Evolutionary conservation across 257 asterid species (phyloP).

Genomic region (Jaltomata sinuosa): DNA sequence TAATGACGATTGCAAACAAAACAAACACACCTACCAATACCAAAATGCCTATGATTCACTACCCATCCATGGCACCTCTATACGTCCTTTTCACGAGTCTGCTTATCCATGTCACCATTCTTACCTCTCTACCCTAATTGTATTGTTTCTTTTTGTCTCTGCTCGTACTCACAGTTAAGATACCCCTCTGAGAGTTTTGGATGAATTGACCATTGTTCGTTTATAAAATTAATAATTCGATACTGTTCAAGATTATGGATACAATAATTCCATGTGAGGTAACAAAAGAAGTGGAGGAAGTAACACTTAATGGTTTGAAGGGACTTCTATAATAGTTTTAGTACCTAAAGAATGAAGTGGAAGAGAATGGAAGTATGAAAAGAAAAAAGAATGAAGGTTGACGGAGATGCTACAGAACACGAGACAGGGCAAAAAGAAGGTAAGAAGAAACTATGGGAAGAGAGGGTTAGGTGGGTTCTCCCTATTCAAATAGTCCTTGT

Average conservation of each 20-base stretch:
- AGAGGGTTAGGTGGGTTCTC: not conserved
- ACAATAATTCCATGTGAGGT: not conserved
- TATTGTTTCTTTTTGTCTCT: not conserved
- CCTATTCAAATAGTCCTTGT: not conserved
- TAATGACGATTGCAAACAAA: not conserved
- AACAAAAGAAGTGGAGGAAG: not conserved
- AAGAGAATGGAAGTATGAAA: not conserved
- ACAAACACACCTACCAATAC: not conserved
- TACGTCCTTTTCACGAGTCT: not conserved
- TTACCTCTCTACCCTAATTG: not conserved
- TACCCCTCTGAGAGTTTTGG: not conserved
- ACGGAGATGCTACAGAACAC: not conserved
- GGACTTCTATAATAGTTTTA: not conserved
- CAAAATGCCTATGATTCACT: not conserved
- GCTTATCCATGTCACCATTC: not conserved
- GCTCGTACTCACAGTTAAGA: not conserved
- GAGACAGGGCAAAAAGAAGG: not conserved
- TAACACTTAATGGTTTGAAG: not conserved
- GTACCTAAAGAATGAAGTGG: not conserved
- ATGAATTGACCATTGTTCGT: not conserved
- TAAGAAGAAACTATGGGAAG: not conserved
- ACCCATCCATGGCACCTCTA: not conserved
- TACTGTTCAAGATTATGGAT: not conserved
- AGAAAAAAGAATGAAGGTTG: not conserved
- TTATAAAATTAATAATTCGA: not conserved